Evolutionary conservation across 2,329 filamentous ascomycete species (phyloP).

Genomic region (Colletotrichum costaricense): DNA sequence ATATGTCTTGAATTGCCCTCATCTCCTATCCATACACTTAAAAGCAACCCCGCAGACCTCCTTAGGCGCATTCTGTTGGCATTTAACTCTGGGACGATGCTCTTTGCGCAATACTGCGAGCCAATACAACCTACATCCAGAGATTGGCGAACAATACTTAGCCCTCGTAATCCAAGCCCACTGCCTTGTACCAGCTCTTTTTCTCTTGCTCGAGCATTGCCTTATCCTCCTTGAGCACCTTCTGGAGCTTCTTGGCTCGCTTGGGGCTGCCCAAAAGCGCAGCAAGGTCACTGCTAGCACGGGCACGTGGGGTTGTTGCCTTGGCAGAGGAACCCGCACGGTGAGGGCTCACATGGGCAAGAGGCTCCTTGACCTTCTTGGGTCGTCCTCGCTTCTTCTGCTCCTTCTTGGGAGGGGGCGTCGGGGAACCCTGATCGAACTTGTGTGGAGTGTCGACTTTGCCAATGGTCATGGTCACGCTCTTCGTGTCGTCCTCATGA

Average conservation of each 20-base stretch:
- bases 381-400: conserved; percentile 6
- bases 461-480: conserved; percentile 9
- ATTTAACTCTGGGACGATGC: not conserved
- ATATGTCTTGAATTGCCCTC: not conserved
- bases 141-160: not conserved
- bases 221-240: not conserved
- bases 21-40: not conserved
- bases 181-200: conserved; percentile 30
- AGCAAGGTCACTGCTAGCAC: conserved; percentile 4
- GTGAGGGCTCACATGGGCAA: not conserved
- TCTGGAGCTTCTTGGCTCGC: not conserved
- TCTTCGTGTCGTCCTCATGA: not conserved
- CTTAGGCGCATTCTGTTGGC: not conserved
- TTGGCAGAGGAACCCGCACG: not conserved
- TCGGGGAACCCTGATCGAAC: conserved; percentile 10
- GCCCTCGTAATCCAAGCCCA: conserved; percentile 14
- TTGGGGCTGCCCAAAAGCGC: not conserved
- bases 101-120: not conserved
- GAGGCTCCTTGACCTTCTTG: conserved; percentile 14
- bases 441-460: conserved; percentile 15
- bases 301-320: not conserved
- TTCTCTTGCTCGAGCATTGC: conserved; percentile 5
- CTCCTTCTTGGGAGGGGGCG: conserved; percentile 13
- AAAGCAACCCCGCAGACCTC: not conserved
- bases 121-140: not conserved